These are phyloP conservation scores for Triglochin maritima DNA, from an alignment of 106 monocot species.

Conservation along the genomic window DNA sequence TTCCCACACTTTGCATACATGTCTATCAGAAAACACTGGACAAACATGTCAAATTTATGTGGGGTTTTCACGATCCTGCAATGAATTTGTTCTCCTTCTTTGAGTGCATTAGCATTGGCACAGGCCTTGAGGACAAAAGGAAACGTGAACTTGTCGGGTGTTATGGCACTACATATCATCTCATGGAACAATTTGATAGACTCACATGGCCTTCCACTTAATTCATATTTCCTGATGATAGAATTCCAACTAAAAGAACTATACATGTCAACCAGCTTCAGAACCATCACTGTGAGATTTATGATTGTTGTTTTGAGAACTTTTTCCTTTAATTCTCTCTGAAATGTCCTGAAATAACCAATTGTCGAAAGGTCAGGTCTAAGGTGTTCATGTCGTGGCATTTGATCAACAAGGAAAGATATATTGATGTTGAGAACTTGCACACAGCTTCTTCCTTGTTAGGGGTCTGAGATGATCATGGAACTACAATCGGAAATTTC, in stretches of 20 bases:
- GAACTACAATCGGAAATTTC: too few species aligned
- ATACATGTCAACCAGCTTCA: neutral
- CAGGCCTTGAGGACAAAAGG: constrained; percentile 44
- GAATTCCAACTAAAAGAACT: constrained; percentile 32
- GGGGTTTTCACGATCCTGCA: constrained; percentile 21
- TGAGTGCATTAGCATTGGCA: constrained; percentile 5
- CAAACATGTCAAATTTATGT: constrained; percentile 10
- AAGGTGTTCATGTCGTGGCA: neutral
- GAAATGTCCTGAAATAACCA: neutral
- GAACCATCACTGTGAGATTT: neutral
- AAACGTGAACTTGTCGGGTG: constrained; percentile 46
- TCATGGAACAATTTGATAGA: constrained; percentile 23
- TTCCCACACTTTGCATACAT: constrained; percentile 36
- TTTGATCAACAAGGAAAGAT: neutral
- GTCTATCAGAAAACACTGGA: constrained; percentile 18
- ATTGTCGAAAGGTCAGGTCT: neutral
- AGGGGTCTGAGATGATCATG: too few species aligned
- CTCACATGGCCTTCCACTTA: constrained; percentile 11
- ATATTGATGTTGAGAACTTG: neutral
- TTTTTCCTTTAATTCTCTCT: neutral
- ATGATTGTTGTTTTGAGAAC: neutral
- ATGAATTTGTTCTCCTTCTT: constrained; percentile 36
- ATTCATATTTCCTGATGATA: constrained; percentile 33
- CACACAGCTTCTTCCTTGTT: neutral
- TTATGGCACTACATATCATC: constrained; percentile 23